phyloP scores from a whole-genome alignment of 108 stramenopile species.

The Conticribra guillardii region DNA sequence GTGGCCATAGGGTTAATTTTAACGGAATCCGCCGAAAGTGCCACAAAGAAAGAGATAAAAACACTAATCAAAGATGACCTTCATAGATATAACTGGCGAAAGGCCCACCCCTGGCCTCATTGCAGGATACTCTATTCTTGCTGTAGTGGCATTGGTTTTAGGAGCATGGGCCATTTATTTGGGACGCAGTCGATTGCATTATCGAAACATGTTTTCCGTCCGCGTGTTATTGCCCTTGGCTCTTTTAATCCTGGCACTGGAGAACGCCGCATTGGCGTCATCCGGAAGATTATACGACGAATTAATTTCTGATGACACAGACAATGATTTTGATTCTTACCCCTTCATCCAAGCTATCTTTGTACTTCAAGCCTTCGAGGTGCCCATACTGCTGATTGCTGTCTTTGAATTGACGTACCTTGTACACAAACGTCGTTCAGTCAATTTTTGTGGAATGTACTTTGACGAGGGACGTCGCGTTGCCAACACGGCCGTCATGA shows the following conservation, averaged over 20 bases:
- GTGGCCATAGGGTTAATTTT: too few species aligned
- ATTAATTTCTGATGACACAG: neutral
- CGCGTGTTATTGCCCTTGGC: conserved; percentile 45
- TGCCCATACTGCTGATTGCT: conserved; percentile 44
- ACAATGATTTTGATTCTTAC: conserved; percentile 12
- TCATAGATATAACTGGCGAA: conserved; percentile 34
- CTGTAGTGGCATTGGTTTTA: conserved; percentile 21
- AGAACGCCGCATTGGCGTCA: conserved; percentile 33
- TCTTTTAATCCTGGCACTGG: conserved; percentile 32
- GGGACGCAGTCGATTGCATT: conserved; percentile 34
- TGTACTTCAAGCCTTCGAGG: conserved; percentile 39
- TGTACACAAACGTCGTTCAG: conserved; percentile 52
- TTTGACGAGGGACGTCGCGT: conserved; percentile 59
- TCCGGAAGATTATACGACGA: conserved; percentile 22
- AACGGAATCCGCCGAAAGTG: too few species aligned
- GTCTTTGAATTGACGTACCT: conserved; percentile 57
- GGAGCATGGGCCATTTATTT: conserved; percentile 30
- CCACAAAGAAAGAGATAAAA: too few species aligned
- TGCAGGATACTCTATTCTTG: conserved; percentile 43
- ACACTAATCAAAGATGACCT: too few species aligned
- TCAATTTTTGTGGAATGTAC: conserved; percentile 62
- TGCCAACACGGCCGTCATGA: conserved; percentile 40
- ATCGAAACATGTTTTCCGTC: conserved; percentile 40
- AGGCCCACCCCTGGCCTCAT: conserved; percentile 32
- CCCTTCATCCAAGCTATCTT: conserved; percentile 32